Evolutionary conservation across 108 stramenopile species (phyloP).

Genomic region (Schizochytrium sp.): DNA sequence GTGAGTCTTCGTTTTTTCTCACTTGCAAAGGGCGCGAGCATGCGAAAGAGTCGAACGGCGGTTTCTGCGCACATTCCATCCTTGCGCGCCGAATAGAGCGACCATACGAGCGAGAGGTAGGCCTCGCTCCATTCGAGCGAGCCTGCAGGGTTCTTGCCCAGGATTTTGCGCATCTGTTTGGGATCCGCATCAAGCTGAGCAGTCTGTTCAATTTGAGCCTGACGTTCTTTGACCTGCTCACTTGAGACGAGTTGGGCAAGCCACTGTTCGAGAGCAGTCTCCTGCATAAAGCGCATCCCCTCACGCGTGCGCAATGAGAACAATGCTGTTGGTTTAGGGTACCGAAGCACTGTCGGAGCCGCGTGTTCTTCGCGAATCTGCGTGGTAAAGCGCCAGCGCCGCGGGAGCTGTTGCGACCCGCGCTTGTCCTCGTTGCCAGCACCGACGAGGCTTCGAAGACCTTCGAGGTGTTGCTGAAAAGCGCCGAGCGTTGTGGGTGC

Average conservation of each 20-base stretch:
- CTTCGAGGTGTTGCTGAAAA: constrained; percentile 7
- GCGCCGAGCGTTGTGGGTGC: neutral
- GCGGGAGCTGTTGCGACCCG: neutral
- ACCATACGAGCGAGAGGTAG: neutral
- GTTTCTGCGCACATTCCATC: neutral
- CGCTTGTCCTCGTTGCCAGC: neutral
- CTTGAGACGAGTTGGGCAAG: neutral
- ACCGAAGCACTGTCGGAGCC: neutral
- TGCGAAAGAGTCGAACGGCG: neutral
- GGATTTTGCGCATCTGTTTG: neutral
- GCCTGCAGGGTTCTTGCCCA: neutral
- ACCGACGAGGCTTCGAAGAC: neutral
- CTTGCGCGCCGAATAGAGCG: neutral
- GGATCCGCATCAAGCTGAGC: neutral
- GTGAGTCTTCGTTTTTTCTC: neutral
- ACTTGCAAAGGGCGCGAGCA: neutral
- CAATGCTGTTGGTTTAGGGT: neutral
- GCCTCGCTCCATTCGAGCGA: neutral
- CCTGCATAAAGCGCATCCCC: constrained; percentile 14
- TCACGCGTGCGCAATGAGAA: neutral
- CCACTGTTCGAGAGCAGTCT: neutral
- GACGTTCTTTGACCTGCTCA: neutral
- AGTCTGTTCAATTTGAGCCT: neutral
- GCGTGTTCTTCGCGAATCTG: neutral
- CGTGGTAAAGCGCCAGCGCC: constrained; percentile 1